Conservation (phyloP, 352 stramenopile genomes). For the Globisporangium echinulatum region DNA sequence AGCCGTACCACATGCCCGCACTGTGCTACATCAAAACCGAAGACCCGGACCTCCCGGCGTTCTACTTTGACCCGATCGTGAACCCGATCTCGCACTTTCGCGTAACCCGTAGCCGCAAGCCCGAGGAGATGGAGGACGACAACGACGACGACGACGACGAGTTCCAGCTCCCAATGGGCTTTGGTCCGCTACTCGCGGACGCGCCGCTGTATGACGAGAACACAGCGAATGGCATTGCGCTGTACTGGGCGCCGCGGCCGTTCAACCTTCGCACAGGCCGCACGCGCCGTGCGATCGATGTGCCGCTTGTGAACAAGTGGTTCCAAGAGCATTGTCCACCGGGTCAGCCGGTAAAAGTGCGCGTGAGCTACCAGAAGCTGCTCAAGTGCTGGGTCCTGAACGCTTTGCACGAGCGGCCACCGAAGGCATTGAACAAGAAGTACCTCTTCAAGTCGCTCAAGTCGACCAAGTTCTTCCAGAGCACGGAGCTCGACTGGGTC, state of each 20-base stretch:
- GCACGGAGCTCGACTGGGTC: conserved; percentile 99
- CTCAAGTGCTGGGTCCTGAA: conserved; percentile 99
- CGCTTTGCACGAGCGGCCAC: conserved; percentile 91
- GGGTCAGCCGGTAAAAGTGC: conserved; percentile 98
- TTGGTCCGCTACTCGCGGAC: conserved; percentile 90
- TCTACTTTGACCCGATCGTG: conserved; percentile 96
- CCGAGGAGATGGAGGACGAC: conserved; percentile 37
- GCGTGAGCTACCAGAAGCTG: conserved; percentile 99
- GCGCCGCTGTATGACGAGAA: conserved; percentile 93
- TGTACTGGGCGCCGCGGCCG: conserved; percentile 97
- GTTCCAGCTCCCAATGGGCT: conserved; percentile 81
- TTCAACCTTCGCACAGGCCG: conserved; percentile 97
- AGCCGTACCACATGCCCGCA: conserved; percentile 95
- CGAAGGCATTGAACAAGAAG: conserved; percentile 96
- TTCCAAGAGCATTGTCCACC: conserved; percentile 97
- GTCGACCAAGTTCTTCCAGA: conserved; percentile 99
- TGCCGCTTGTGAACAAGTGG: conserved; percentile 99
- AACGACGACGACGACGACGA: conserved; percentile 86
- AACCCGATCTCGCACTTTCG: conserved; percentile 97
- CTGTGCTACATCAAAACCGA: conserved; percentile 97
- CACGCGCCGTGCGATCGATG: conserved; percentile 95
- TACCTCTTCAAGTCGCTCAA: conserved; percentile 99
- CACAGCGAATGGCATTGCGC: conserved; percentile 95
- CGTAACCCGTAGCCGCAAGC: conserved; percentile 47
- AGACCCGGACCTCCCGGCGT: conserved; percentile 93